These are phyloP conservation scores for Diophrys sp. DNA, from an alignment of 73 alveolate species.

Conservation along the genomic window DNA sequence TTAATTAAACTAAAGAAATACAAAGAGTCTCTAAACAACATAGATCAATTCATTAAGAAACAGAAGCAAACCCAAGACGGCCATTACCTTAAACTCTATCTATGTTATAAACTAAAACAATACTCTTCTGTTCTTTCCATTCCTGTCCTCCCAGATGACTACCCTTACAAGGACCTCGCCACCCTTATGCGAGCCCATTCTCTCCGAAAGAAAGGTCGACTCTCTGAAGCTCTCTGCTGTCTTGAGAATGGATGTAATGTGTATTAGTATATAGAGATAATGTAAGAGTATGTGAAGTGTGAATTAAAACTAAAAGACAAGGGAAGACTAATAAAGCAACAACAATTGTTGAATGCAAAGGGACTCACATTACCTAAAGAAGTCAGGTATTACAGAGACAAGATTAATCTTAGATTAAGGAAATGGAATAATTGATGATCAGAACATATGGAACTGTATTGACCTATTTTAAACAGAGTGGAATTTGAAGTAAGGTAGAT, in stretches of 20 bases:
- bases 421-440: neutral
- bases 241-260: neutral
- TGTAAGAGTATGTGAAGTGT: neutral
- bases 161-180: neutral
- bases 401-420: neutral
- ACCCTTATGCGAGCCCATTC: neutral
- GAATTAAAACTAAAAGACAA: neutral
- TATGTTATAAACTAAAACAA: no score
- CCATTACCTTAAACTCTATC: neutral
- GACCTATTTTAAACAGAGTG: no score
- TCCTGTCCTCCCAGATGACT: neutral
- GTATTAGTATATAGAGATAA: neutral
- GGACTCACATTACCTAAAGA: neutral
- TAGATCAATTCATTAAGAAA: neutral
- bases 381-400: neutral
- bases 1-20: neutral
- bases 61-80: neutral
- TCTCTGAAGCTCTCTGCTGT: neutral
- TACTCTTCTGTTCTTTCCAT: neutral
- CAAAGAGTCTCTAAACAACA: neutral
- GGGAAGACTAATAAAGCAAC: neutral
- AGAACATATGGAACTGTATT: no score
- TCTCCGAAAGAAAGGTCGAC: neutral
- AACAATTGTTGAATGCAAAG: neutral
- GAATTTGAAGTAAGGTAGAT: no score